Base-by-base conservation (phyloP, 371 early-diverging fungal genomes). In the Lichtheimia corymbifera region DNA sequence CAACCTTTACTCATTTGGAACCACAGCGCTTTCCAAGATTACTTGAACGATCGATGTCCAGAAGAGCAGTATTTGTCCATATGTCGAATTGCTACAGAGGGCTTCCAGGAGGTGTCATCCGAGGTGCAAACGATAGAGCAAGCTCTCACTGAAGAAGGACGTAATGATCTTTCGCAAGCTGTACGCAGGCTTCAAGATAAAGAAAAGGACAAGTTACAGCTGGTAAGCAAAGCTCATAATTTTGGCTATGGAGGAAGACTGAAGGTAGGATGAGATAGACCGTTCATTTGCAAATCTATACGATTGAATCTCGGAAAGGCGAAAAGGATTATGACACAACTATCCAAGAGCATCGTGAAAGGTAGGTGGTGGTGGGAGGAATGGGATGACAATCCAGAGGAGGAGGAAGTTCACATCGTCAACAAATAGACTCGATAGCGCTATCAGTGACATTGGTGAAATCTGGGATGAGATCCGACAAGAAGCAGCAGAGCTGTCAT, bases 21-120 rank as follows among this genome's bases (percentile, higher is more conserved):
- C 9, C 14, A 50, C 47, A 80, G 80, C 40, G 80, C 80, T 6
- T 80, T 72, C 40, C 68, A 75, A n/a, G 80, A 80, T 51, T 80
- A 76, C 49, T 49, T 75, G 25, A 51, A 44, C 3, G 73, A 67
- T 18, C 67, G 66, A 50, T 74, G 74, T 52, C 70, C 77, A 15
- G 58, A 71, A 6, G 78, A 76, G 2, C 74, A 77, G 41, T 80
- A 77, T 50, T 68, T 76, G 17, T 76, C 78, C 7, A 70, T 80
- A 17, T 80, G 81, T 51, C 59, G 58, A 15, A 70, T 76, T 27
- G 78, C 77, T 2, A 80, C 81, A 2, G 73, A 77, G 49, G 81
- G 78, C 1, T 80, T 80, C 55, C 76, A 80, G 58, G 76, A 77
- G 43, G 78, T 77, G 0, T 77, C 81, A 4, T 22, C 40, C 4